phyloP scores from a whole-genome alignment of 192 early-diverging fungal species.

The Pecoramyces ruminantium region DNA sequence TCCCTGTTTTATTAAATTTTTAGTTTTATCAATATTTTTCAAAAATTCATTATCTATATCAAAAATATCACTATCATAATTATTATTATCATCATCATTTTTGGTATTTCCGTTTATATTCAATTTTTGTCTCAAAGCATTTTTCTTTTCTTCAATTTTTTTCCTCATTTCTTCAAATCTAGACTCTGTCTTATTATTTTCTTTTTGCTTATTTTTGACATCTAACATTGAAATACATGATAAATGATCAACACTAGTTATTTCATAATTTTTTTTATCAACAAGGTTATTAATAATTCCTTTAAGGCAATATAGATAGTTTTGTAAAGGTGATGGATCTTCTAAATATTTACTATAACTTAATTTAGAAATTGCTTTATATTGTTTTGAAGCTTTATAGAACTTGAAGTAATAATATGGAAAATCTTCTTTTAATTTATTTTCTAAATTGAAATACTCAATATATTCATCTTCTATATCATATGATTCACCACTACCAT shows the following conservation, averaged over 20 bases:
- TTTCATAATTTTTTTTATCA: background rate
- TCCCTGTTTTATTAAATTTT: too few species aligned
- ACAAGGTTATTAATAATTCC: background rate
- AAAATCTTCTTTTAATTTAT: background rate
- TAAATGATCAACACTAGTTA: background rate
- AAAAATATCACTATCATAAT: too few species aligned
- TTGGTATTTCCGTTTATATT: too few species aligned
- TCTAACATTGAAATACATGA: background rate
- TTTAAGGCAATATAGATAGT: background rate
- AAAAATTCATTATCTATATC: too few species aligned
- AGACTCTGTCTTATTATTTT: background rate
- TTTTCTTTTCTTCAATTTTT: too few species aligned
- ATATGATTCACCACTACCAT: background rate
- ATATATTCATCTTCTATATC: background rate
- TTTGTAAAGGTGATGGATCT: background rate
- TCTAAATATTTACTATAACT: background rate
- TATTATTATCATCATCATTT: too few species aligned
- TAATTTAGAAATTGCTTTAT: background rate
- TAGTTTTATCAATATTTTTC: too few species aligned
- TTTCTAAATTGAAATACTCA: background rate
- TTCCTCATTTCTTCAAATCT: too few species aligned
- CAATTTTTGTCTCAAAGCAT: too few species aligned
- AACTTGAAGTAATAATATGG: background rate
- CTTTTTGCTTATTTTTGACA: background rate
- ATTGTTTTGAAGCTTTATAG: background rate